Percentiles rank a stretch among this genome's conserved stretches.
Conservation (phyloP, 768 basidiomycete genomes). For the Boletales sp. region DNA sequence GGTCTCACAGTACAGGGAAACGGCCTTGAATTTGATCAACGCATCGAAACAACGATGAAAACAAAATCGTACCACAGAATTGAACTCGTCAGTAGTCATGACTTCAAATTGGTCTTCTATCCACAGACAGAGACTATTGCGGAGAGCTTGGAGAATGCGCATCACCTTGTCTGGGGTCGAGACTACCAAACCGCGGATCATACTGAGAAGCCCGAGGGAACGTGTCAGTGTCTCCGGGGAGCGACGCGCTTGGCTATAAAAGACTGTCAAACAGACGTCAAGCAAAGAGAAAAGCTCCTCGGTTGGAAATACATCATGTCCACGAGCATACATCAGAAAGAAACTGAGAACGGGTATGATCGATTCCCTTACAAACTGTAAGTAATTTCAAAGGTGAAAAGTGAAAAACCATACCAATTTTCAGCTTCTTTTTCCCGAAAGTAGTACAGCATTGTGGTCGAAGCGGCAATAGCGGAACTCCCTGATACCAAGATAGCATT, state of each 20-base stretch:
- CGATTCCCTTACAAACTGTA: constrained; percentile 20
- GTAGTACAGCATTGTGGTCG: constrained; percentile 12
- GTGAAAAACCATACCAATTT: constrained; percentile 18
- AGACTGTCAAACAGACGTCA: constrained; percentile 28
- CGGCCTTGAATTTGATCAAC: constrained; percentile 17
- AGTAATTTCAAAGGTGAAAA: constrained; percentile 1
- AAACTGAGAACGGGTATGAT: constrained; percentile 13
- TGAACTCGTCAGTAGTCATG: constrained; percentile 44
- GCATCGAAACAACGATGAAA: background rate
- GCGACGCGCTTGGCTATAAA: constrained; percentile 30
- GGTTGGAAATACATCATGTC: constrained; percentile 7
- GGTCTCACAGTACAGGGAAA: constrained; percentile 42
- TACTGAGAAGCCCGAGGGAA: constrained; percentile 37
- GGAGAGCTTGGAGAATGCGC: constrained; percentile 34
- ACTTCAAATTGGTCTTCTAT: constrained; percentile 43
- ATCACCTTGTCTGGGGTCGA: constrained; percentile 28
- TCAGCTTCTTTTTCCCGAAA: constrained; percentile 13
- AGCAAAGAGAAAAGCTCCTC: constrained; percentile 27
- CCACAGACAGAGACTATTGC: constrained; percentile 46
- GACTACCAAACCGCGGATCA: constrained; percentile 32
- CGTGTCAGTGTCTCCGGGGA: constrained; percentile 23
- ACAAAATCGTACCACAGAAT: constrained; percentile 40
- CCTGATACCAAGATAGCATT: constrained; percentile 25
- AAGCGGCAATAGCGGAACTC: background rate
- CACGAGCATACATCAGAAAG: constrained; percentile 10